A percentile compares a stretch with the other conserved stretches of the same genome.
These are phyloP conservation scores for Taxawa tesnikishii DNA, from an alignment of 2,329 filamentous ascomycete genomes.

Conservation along the genomic window DNA sequence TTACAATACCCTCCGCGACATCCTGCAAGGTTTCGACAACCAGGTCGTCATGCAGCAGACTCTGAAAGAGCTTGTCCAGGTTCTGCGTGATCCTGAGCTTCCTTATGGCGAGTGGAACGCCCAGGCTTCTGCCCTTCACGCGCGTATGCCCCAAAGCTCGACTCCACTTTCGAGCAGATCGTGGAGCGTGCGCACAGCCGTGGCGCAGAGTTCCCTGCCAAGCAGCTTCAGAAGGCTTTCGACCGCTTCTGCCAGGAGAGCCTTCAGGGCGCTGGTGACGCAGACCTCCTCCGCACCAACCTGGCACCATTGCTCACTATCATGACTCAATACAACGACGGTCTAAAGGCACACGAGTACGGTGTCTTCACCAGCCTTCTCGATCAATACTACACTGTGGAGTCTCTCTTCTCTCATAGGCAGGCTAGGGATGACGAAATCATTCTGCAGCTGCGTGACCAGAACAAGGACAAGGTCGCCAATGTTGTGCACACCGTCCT, in stretches of 20 bases:
- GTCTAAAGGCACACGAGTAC: constrained; percentile 83
- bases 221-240: constrained; percentile 72
- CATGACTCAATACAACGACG: constrained; percentile 69
- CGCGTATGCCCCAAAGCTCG: constrained; percentile 94
- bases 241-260: constrained; percentile 83
- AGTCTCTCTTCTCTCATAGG: constrained; percentile 76
- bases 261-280: constrained; percentile 59
- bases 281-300: constrained; percentile 57
- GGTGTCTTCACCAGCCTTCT: constrained; percentile 69
- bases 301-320: constrained; percentile 67
- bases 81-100: constrained; percentile 78
- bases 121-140: constrained; percentile 91
- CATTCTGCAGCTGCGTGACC: constrained; percentile 83
- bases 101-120: constrained; percentile 95
- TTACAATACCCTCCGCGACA: constrained; percentile 69
- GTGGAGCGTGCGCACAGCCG: constrained; percentile 73
- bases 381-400: constrained; percentile 68
- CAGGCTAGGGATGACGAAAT: constrained; percentile 85
- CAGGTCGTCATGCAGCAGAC: constrained; percentile 87
- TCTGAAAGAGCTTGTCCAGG: constrained; percentile 77
- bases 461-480: constrained; percentile 84
- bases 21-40: constrained; percentile 90
- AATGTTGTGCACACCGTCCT: constrained; percentile 81
- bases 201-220: constrained; percentile 80
- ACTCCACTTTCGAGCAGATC: constrained; percentile 67